Evolutionary conservation across 2,329 filamentous ascomycete genomes (phyloP).

Genomic region (Epichloe hybrida): DNA sequence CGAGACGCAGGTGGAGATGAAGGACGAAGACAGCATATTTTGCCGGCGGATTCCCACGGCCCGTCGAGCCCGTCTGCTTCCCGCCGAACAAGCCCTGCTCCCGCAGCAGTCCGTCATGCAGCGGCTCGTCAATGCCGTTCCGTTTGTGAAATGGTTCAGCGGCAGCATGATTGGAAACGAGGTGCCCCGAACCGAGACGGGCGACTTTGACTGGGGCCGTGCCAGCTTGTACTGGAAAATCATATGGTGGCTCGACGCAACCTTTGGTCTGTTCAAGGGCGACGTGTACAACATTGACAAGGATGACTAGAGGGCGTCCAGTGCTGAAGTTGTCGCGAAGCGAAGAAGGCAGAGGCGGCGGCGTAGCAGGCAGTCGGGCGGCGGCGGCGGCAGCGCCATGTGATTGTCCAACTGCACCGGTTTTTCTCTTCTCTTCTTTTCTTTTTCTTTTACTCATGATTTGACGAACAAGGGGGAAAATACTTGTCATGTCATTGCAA

Average conservation of each 20-base stretch:
- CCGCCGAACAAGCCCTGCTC: constrained; percentile 56
- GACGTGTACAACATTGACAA: constrained; percentile 44
- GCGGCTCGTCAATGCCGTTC: constrained; percentile 50
- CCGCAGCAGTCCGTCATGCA: constrained; percentile 54
- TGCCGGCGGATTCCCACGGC: constrained; percentile 55
- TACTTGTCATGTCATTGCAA: too few relatives aligned
- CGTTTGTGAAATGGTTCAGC: constrained; percentile 59
- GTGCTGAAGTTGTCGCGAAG: neutral
- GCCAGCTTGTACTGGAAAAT: constrained; percentile 56
- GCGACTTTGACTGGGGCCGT: constrained; percentile 62
- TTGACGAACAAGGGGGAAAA: too few relatives aligned
- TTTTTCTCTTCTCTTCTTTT: too few relatives aligned
- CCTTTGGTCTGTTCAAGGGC: constrained; percentile 44
- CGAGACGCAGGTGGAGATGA: constrained; percentile 16
- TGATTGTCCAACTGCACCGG: neutral
- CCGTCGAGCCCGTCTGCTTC: constrained; percentile 49
- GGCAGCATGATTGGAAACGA: constrained; percentile 61
- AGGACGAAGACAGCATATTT: constrained; percentile 28
- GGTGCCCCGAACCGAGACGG: constrained; percentile 58
- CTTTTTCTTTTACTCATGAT: too few relatives aligned
- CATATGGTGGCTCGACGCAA: constrained; percentile 48
- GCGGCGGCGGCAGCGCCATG: neutral
- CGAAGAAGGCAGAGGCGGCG: neutral
- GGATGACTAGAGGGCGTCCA: constrained; percentile 32
- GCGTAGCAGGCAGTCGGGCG: neutral